phyloP scores from a whole-genome alignment of 176 grass and related monocot species.

The Saccharum spontaneum region DNA sequence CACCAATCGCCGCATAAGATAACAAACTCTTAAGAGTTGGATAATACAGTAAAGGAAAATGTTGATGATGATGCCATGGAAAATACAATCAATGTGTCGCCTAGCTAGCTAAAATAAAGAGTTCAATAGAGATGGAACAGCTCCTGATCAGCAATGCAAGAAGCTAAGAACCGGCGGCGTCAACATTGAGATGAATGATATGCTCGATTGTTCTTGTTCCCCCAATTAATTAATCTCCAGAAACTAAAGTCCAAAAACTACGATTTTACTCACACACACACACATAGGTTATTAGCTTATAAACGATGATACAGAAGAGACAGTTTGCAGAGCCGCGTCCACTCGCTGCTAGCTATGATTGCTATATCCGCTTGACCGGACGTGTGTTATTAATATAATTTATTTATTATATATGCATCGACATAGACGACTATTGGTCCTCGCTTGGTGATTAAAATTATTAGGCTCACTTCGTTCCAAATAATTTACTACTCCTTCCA shows the following conservation, averaged over 20 bases:
- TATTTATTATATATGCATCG: background rate
- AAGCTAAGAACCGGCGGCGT: background rate
- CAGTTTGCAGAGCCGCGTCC: background rate
- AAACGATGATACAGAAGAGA: background rate
- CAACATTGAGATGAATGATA: background rate
- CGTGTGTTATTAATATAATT: background rate
- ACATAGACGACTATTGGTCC: too few relatives aligned
- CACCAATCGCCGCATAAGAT: background rate
- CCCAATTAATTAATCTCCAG: background rate
- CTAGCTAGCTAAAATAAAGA: background rate
- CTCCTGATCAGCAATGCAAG: constrained; percentile 13
- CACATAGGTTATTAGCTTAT: background rate
- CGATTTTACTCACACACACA: background rate
- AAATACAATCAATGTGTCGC: background rate
- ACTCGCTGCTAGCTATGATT: background rate
- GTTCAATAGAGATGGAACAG: background rate
- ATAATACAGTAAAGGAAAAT: background rate
- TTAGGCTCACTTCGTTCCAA: too few relatives aligned
- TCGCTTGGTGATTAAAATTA: too few relatives aligned
- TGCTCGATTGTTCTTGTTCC: background rate
- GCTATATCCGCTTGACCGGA: background rate
- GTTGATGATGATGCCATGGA: background rate
- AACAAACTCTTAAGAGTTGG: background rate
- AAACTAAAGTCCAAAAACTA: background rate
- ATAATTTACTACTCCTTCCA: too few relatives aligned